Evolutionary conservation across 202 grass and related monocot genomes (phyloP), one percentile per base, ranked within the genome.

Genomic region (Zizania palustris): DNA sequence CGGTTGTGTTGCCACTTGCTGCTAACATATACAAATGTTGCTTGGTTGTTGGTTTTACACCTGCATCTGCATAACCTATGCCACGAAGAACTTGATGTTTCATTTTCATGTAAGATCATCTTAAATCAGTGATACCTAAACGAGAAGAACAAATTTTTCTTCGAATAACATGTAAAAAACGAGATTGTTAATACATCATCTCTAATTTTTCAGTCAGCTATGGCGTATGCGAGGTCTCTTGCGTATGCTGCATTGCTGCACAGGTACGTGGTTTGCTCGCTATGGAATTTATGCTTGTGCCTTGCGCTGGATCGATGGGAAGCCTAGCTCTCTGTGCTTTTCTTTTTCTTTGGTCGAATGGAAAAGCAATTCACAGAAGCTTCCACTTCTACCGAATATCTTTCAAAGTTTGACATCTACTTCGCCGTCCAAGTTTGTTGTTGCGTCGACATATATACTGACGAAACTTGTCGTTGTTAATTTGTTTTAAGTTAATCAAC

Each of bases 281-380:
- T 28, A n/a, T 54, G 18, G 18, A 44, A 22, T 6, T 5, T 20
- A 13, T 66, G 40, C 63, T 40, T 40, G n/a, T 19, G 11, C 63
- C 44, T 66, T 9, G 39, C n/a, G 39, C n/a, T 45, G 10, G 40
- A 44, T 19, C 21, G n/a, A 21, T 4, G 19, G 40, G 64, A 11
- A 67, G 45, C 7, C 11, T 45, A 28, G 28, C 28, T 28, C 28
- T 45, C 2, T 7, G 1, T 36, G 39, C 13, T 36, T 51, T 37
- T 35, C 67, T 70, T 36, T 51, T 37, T 35, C 67, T 70, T 51
- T 37, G 67, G 43, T n/a, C 3, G 45, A 50, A 35, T 16, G 67
- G 28, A 36, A 11, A 70, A 70, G 21, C 66, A 36, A 35, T 28
- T 3, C 4, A 15, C 13, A 68, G 42, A 69, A 70, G 45, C 67